Evolutionary conservation across 192 early-diverging fungal genomes (phyloP).

Genomic region (Mortierella antarctica): DNA sequence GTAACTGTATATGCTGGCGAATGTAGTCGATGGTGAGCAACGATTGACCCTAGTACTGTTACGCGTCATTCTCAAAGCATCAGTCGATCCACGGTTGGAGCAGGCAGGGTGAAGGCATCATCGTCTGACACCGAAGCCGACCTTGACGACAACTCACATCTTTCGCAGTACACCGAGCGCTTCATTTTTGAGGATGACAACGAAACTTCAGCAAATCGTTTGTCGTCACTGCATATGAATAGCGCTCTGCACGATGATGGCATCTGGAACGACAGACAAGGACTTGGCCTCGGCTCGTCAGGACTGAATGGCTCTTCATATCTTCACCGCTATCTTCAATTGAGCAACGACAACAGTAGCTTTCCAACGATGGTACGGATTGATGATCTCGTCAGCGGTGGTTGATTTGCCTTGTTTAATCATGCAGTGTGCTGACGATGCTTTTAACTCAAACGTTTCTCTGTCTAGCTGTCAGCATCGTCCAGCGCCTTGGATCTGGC

Average conservation of each 20-base stretch:
- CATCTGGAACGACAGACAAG: constrained; percentile 48
- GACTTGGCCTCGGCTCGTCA: constrained; percentile 26
- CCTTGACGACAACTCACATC: constrained; percentile 44
- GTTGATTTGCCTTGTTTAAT: background rate
- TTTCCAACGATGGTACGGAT: constrained; percentile 57
- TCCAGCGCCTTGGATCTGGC: constrained; percentile 58
- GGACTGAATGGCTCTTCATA: constrained; percentile 45
- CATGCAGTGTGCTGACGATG: background rate
- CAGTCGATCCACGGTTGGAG: constrained; percentile 46
- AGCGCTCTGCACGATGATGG: constrained; percentile 45
- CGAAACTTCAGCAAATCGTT: constrained; percentile 24
- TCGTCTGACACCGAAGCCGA: constrained; percentile 33
- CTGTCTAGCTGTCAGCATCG: constrained; percentile 55
- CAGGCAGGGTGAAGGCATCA: constrained; percentile 26
- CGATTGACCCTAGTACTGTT: no score
- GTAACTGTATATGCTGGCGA: background rate
- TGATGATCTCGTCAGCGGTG: constrained; percentile 6
- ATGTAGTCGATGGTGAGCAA: background rate
- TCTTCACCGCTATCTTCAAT: constrained; percentile 53
- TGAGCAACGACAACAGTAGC: constrained; percentile 55
- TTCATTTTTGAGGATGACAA: constrained; percentile 61
- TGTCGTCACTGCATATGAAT: constrained; percentile 45
- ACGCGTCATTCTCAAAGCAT: background rate
- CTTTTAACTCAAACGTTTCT: background rate
- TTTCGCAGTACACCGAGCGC: constrained; percentile 58